These are phyloP conservation scores for Artemisia tridentata DNA, from an alignment of 129 eudicot species.

Conservation along the genomic window DNA sequence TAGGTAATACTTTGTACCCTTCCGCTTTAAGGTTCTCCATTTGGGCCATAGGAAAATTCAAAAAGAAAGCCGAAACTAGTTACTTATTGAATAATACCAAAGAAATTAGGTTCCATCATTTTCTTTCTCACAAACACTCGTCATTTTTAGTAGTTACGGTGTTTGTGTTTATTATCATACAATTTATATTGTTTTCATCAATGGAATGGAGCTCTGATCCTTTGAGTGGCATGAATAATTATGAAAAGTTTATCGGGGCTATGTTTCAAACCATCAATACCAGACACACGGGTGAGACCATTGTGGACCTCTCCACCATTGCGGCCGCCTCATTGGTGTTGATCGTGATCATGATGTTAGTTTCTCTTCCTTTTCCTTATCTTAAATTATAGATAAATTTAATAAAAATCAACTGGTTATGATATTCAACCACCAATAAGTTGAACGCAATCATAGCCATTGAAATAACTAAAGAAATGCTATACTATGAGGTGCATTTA, in stretches of 20 bases:
- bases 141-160: slow-evolving; percentile 36
- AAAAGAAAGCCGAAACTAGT: slow-evolving; percentile 43
- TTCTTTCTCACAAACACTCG: slow-evolving; percentile 50
- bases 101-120: slow-evolving; percentile 41
- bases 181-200: slow-evolving; percentile 38
- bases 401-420: no score
- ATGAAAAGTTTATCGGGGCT: slow-evolving; percentile 53
- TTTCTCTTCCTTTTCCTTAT: slow-evolving; percentile 26
- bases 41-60: slow-evolving; percentile 42
- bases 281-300: slow-evolving; percentile 64
- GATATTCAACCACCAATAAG: no score
- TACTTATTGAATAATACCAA: slow-evolving; percentile 44
- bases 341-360: slow-evolving; percentile 69
- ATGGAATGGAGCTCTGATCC: slow-evolving; percentile 51
- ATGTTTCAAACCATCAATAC: slow-evolving; percentile 60
- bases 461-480: no score
- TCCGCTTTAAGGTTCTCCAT: slow-evolving; percentile 43
- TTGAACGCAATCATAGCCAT: no score
- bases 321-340: slow-evolving; percentile 60
- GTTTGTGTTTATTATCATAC: slow-evolving; percentile 48
- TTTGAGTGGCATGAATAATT: slow-evolving; percentile 37
- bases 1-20: slow-evolving; percentile 74
- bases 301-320: slow-evolving; percentile 56
- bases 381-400: neutral
- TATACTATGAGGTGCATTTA: neutral